These are phyloP conservation scores for Cladophialophora bantiana DNA, from an alignment of 2,329 filamentous ascomycete genomes.

Conservation along the genomic window DNA sequence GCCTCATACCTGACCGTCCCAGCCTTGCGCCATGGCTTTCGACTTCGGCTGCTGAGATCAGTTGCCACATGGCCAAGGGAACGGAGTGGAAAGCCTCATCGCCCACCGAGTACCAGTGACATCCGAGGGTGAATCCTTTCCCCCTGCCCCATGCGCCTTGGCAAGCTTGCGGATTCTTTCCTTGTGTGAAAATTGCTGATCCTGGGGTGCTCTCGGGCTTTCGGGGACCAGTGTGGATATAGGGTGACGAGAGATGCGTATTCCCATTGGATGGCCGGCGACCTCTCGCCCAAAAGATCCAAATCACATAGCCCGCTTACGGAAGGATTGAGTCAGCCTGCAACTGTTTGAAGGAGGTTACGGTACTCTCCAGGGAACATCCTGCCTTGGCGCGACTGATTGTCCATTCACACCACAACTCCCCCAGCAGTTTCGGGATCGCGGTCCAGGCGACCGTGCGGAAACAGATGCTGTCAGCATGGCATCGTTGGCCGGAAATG, in stretches of 20 bases:
- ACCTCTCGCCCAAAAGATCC: conserved; percentile 5
- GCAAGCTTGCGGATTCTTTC: conserved; percentile 1
- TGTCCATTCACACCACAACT: conserved; percentile 10
- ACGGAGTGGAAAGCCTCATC: conserved; percentile 22
- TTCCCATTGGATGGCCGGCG: conserved; percentile 15
- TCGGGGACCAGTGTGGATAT: conserved; percentile 15
- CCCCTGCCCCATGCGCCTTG: conserved; percentile 1
- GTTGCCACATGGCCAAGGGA: conserved; percentile 19
- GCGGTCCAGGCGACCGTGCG: conserved; percentile 11
- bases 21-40: conserved; percentile 18
- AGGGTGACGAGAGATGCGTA: not conserved
- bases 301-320: conserved; percentile 19
- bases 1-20: conserved; percentile 4
- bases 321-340: conserved; percentile 28
- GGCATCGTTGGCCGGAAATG: not conserved
- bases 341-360: not conserved
- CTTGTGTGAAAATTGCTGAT: conserved; percentile 10
- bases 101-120: conserved; percentile 8
- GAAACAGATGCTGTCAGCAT: conserved; percentile 14
- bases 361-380: not conserved
- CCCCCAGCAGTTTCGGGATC: conserved; percentile 12
- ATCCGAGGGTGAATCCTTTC: not conserved
- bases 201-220: conserved; percentile 13
- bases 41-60: conserved; percentile 17
- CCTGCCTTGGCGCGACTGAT: conserved; percentile 5